Conservation (phyloP, 1,284 basidiomycete species). For the Violaceomyces palustris region DNA sequence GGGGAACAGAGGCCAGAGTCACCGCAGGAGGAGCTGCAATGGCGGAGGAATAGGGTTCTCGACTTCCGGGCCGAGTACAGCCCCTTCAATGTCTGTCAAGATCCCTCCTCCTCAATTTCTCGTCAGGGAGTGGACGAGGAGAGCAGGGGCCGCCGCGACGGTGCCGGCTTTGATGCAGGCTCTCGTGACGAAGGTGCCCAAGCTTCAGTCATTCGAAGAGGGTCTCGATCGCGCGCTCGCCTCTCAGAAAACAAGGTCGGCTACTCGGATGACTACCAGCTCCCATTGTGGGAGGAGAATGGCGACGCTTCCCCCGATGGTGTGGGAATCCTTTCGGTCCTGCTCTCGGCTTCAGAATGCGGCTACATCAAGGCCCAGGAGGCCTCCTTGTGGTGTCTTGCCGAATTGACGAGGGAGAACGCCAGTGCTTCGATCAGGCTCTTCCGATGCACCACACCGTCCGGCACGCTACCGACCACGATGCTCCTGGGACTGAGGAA, state of each 20-base stretch:
- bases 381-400: constrained; percentile 35
- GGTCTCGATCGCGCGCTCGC: constrained; percentile 19
- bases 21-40: neutral
- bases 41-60: constrained; percentile 5
- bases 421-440: constrained; percentile 13
- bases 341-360: constrained; percentile 36
- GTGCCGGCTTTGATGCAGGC: neutral
- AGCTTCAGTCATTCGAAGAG: constrained; percentile 26
- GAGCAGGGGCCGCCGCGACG: neutral
- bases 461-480: constrained; percentile 34
- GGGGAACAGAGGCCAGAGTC: too few relatives aligned
- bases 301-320: constrained; percentile 3
- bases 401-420: constrained; percentile 30
- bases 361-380: constrained; percentile 39
- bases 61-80: constrained; percentile 12
- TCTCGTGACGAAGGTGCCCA: too few relatives aligned
- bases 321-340: constrained; percentile 10
- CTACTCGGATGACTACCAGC: constrained; percentile 6
- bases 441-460: constrained; percentile 19
- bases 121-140: neutral
- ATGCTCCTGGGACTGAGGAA: constrained; percentile 32
- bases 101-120: too few relatives aligned
- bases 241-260: constrained; percentile 8
- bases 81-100: constrained; percentile 5
- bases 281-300: constrained; percentile 22